Base-by-base conservation (phyloP, 2,329 filamentous ascomycete genomes). In the Ilyonectria destructans region DNA sequence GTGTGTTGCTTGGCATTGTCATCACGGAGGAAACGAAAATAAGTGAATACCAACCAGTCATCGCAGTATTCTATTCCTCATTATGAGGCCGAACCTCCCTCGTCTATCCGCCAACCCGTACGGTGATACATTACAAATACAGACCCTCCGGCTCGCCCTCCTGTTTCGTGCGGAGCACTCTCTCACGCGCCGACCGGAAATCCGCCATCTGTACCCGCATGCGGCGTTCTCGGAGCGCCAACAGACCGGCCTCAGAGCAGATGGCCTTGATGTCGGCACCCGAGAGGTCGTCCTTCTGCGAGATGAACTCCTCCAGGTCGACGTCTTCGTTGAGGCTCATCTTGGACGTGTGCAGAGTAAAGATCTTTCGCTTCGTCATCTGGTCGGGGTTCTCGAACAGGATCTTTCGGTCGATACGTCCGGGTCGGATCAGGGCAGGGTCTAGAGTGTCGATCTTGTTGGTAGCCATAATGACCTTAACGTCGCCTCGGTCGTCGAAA, bases 151-250 rank as follows among this genome's bases (percentile, higher is more conserved):
- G 96, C 85, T 98, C 97, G 75, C 96, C 96, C 86, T 99, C 96
- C 79, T 93, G 96, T 91, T 99, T 99, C 57, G 97, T 99, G 86
- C 97, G 97, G 82, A 99, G 88, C 70, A 99, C 97, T 73, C 94
- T 91, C 85, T 99, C 96, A 76, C 96, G 90, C 26, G 96, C 96
- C 64, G 94, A 88, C 63, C 96, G 88, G 88, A 99, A 99, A 83
- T 99, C 96, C 8, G 95, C 94, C 96, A 99, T 99, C 83, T 98
- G 96, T 66, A 99, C 96, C 63, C 96, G 91, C 96, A 99, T 99
- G 79, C 96, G 91, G 72, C 96, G 90, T 86, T 99, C 96, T 75
- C 96, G 90, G 71, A 99, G 86, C 21, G 96, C 96, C 89, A 98
- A 91, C 79, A 99, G 86, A 82, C 96, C 96, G 49, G 96, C 96